Conservation (phyloP, 768 basidiomycete species). For the Termitomyces sp. region DNA sequence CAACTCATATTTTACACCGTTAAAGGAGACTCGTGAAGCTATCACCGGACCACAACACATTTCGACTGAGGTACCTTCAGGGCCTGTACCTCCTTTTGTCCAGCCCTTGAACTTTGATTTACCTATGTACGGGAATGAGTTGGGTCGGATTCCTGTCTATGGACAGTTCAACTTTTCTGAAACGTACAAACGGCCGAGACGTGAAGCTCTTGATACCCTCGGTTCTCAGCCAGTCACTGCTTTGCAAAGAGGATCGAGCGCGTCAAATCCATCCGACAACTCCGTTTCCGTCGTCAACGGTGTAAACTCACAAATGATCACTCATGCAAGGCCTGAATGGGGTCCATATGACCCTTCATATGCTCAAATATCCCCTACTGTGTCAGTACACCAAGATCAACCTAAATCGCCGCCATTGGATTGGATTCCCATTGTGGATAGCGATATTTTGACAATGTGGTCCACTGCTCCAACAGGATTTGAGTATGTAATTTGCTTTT, state of each 20-base stretch:
- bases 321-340: not conserved
- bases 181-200: constrained; percentile 12
- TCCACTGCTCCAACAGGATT: constrained; percentile 53
- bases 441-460: constrained; percentile 58
- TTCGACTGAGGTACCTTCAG: constrained; percentile 12
- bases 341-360: not conserved
- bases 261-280: not conserved
- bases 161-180: constrained; percentile 35
- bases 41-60: constrained; percentile 25
- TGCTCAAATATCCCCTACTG: not conserved
- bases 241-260: not conserved
- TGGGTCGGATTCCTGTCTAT: constrained; percentile 48
- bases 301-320: not conserved
- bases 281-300: not conserved
- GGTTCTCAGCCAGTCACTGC: not conserved
- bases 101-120: constrained; percentile 27
- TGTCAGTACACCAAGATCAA: not conserved
- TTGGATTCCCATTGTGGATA: constrained; percentile 31
- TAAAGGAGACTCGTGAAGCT: constrained; percentile 14
- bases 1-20: not conserved
- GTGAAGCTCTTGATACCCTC: not conserved
- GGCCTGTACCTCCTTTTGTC: constrained; percentile 6
- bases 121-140: constrained; percentile 52
- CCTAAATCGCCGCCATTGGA: constrained; percentile 2
- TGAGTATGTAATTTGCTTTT: constrained; percentile 37